Evolutionary conservation across 1,139 yeast genomes (phyloP).

Genomic region (Candida smagusa): DNA sequence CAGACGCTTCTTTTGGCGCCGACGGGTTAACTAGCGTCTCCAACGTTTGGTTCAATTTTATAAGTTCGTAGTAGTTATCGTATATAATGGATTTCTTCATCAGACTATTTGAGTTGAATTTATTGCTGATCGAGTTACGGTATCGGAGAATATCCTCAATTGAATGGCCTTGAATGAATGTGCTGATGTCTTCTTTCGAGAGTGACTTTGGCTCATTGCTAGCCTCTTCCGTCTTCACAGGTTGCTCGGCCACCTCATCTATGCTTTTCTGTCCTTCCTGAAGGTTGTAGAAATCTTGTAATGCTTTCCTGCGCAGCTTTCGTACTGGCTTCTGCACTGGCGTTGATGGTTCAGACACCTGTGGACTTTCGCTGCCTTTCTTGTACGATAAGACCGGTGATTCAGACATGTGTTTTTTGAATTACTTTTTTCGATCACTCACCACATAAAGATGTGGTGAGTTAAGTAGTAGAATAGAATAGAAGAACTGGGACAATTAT

Average conservation of each 20-base stretch:
- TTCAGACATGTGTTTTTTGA: slow-evolving; percentile 14
- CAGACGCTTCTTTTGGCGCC: slow-evolving; percentile 4
- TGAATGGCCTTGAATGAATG: slow-evolving; percentile 13
- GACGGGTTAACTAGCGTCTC: slow-evolving; percentile 25
- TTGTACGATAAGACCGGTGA: slow-evolving; percentile 19
- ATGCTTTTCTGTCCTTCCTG: slow-evolving; percentile 15
- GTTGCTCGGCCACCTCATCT: slow-evolving; percentile 1
- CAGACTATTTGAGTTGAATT: slow-evolving; percentile 39
- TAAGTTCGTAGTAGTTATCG: slow-evolving; percentile 45
- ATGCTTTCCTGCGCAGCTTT: slow-evolving; percentile 38
- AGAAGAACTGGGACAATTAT: too few relatives aligned
- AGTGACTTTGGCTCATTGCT: slow-evolving; percentile 3
- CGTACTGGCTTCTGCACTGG: slow-evolving; percentile 11
- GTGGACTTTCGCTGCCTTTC: slow-evolving; percentile 8
- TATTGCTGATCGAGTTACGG: slow-evolving; percentile 31
- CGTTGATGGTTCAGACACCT: slow-evolving; percentile 5
- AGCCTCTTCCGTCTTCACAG: slow-evolving; percentile 2
- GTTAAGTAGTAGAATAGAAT: too few relatives aligned
- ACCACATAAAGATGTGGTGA: too few relatives aligned
- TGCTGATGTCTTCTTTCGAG: slow-evolving; percentile 14
- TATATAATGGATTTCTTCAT: slow-evolving; percentile 45
- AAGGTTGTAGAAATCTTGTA: slow-evolving; percentile 43
- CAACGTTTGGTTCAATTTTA: slow-evolving; percentile 39
- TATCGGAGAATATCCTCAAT: slow-evolving; percentile 35
- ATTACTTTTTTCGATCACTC: too few relatives aligned